phyloP scores from a whole-genome alignment of 441 rosid species.

The Viola pubescens region DNA sequence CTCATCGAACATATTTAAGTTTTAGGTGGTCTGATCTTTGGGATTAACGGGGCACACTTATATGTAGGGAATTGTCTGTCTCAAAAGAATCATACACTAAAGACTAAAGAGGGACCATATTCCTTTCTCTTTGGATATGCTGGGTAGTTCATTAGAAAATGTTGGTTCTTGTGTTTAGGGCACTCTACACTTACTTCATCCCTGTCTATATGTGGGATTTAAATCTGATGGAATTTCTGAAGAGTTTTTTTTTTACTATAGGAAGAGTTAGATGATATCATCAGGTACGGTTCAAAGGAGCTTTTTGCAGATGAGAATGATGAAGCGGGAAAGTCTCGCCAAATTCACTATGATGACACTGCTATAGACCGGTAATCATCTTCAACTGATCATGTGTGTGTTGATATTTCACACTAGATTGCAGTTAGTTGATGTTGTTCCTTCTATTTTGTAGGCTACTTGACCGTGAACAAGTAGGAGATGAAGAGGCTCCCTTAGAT shows the following conservation, averaged over 20 bases:
- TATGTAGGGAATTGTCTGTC: too few species aligned
- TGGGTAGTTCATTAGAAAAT: constrained; percentile 2
- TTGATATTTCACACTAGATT: neutral
- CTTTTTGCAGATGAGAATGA: constrained; percentile 94
- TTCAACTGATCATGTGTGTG: constrained; percentile 10
- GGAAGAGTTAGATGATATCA: constrained; percentile 99
- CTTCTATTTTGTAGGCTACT: constrained; percentile 46
- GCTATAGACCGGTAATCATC: constrained; percentile 76
- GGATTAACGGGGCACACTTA: too few species aligned
- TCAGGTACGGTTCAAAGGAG: constrained; percentile 97
- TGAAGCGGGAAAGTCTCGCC: constrained; percentile 90
- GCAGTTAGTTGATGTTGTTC: neutral
- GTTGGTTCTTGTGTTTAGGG: neutral
- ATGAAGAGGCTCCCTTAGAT: constrained; percentile 72
- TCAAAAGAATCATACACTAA: too few species aligned
- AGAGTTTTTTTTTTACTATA: constrained; percentile 25
- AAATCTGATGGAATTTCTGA: constrained; percentile 8
- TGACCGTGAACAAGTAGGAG: constrained; percentile 75
- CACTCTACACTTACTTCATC: neutral
- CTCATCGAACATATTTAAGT: neutral
- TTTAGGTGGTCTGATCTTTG: too few species aligned
- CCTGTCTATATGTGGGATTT: neutral
- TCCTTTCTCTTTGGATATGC: neutral
- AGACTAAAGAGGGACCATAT: neutral
- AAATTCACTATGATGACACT: constrained; percentile 93